These are phyloP conservation scores for Pleurotus tuoliensis DNA, from an alignment of 768 basidiomycete genomes.

Conservation along the genomic window DNA sequence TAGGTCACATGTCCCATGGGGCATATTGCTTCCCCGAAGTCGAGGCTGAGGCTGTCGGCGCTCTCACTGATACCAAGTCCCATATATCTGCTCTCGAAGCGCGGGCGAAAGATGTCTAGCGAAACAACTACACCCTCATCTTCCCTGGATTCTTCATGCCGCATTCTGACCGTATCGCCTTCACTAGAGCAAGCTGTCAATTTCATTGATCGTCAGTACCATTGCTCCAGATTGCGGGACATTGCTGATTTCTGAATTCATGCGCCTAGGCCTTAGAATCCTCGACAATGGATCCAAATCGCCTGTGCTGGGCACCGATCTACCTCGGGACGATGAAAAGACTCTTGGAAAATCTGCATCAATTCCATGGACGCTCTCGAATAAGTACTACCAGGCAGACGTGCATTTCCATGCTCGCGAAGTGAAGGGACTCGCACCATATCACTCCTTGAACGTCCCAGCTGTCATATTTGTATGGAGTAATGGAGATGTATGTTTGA, in stretches of 20 bases:
- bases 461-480: constrained; percentile 75
- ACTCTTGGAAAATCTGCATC: constrained; percentile 13
- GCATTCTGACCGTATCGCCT: constrained; percentile 29
- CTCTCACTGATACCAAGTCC: not conserved
- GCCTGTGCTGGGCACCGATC: not conserved
- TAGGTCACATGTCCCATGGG: not conserved
- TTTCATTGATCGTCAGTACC: constrained; percentile 19
- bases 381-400: constrained; percentile 78
- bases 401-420: constrained; percentile 61
- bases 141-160: constrained; percentile 18
- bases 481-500: constrained; percentile 54
- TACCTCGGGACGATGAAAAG: constrained; percentile 15
- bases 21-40: not conserved
- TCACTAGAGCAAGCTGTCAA: constrained; percentile 22
- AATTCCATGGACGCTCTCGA: constrained; percentile 72
- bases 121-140: not conserved
- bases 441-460: constrained; percentile 45
- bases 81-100: not conserved
- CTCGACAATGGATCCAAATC: not conserved
- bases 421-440: constrained; percentile 38
- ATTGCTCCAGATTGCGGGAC: not conserved
- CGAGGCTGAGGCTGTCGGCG: not conserved
- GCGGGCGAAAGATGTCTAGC: not conserved
- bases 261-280: not conserved
- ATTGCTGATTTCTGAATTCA: not conserved